Base-by-base conservation (phyloP, 2,329 filamentous ascomycete genomes). In the Xylaria digitata region DNA sequence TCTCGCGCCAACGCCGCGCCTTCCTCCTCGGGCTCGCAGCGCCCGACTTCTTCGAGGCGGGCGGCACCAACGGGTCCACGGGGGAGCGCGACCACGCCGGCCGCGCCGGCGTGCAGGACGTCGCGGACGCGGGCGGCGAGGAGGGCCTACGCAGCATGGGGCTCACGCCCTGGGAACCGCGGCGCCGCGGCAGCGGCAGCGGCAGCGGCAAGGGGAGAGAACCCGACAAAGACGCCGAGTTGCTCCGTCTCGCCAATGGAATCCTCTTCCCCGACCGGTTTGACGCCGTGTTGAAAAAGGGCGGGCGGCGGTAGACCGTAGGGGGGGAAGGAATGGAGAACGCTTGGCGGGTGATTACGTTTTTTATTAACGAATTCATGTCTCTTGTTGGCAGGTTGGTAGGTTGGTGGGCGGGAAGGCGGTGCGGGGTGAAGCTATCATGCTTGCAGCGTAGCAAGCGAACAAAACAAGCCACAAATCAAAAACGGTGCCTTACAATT, bases 11-110 rank as follows among this genome's bases (percentile, higher is more conserved):
- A 80, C 86, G 92, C 19, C 84, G 87, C 32, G 86, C 87, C 0
- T 95, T 95, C 70, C 79, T 90, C 3, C 77, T 82, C 0, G 93
- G 93, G 4, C 86, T 83, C 0, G 89, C 89, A 0, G 87, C 85
- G 0, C 89, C 89, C 26, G 90, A 93, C 72, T 93, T 93, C 0
- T 32, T 55, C 26, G 57, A 57, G 26, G 30, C 61, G 9, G 68
- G 61, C 13, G 56, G 34, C 62, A 34, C 3, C 6, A 9, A n/a
- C n/a, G 59, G 32, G 6, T 45, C 59, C 2, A 21, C 85, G 48
- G 91, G 91, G 6, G 91, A 93, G 78, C 80, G 80, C 15, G 79
- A 78, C 26, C 85, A 88, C 69, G 71, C 83, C n/a, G 85, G 77
- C 2, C 80, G 86, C 9, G 81, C 84, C 0, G 80, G 80, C 1